Percentiles rank a stretch among this genome's conserved stretches.
phyloP scores from a whole-genome alignment of 129 eudicot genomes.

The Erigeron canadensis region DNA sequence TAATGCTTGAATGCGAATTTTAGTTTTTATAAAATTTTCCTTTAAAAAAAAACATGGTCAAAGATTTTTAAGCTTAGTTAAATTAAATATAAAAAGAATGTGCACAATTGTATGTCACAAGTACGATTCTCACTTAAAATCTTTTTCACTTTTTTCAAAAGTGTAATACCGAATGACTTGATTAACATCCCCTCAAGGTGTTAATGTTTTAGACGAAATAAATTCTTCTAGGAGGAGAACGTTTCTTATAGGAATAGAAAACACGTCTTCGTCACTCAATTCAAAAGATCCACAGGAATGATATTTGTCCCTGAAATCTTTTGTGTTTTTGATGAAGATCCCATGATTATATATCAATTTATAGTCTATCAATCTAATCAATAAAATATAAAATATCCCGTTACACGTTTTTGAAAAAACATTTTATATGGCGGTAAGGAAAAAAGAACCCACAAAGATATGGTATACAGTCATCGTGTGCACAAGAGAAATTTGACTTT shows the following conservation, averaged over 20 bases:
- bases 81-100: too few relatives aligned
- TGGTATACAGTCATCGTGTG: constrained; percentile 18
- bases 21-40: too few relatives aligned
- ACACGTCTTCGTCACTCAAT: constrained; percentile 27
- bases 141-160: not conserved
- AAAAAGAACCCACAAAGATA: constrained; percentile 33
- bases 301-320: constrained; percentile 10
- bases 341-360: not conserved
- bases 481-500: constrained; percentile 24
- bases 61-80: too few relatives aligned
- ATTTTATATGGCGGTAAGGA: constrained; percentile 14
- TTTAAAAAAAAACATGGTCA: too few relatives aligned
- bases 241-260: not conserved
- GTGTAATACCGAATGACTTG: not conserved
- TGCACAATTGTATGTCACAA: too few relatives aligned
- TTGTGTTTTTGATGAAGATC: constrained; percentile 13
- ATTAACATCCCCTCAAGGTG: not conserved
- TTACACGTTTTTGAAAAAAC: constrained; percentile 21
- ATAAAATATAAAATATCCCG: constrained; percentile 21
- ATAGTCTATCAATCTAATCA: constrained; percentile 19
- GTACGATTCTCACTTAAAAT: not conserved
- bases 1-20: too few relatives aligned
- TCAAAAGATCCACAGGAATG: constrained; percentile 15
- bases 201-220: too few relatives aligned
- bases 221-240: not conserved